phyloP scores from a whole-genome alignment of 768 basidiomycete genomes.

The Kwoniella sp. region DNA sequence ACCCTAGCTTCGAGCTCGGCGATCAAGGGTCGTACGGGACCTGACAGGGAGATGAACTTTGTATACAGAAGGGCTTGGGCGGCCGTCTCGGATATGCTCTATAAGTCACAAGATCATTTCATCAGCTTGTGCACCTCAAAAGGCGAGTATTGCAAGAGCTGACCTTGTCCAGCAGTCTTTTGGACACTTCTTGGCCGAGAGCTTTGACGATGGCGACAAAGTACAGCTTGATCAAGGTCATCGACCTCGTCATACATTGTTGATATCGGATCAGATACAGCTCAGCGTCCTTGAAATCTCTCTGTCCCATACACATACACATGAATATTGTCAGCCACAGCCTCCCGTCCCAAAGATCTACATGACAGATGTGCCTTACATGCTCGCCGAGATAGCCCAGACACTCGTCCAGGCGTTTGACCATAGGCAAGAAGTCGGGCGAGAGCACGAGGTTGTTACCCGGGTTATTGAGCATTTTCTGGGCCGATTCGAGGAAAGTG shows the following conservation, averaged over 20 bases:
- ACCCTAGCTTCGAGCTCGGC: slow-evolving; percentile 83
- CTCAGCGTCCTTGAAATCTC: slow-evolving; percentile 88
- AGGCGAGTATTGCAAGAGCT: slow-evolving; percentile 1
- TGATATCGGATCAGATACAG: slow-evolving; percentile 95
- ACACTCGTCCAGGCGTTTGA: slow-evolving; percentile 91
- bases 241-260: slow-evolving; percentile 95
- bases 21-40: slow-evolving; percentile 74
- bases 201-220: slow-evolving; percentile 83
- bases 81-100: slow-evolving; percentile 79
- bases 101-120: background rate
- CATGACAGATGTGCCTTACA: too few relatives aligned
- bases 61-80: slow-evolving; percentile 75
- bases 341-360: too few relatives aligned
- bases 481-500: slow-evolving; percentile 88
- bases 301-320: slow-evolving; percentile 59
- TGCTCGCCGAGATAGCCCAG: slow-evolving; percentile 85
- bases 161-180: slow-evolving; percentile 75
- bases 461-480: slow-evolving; percentile 89
- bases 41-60: slow-evolving; percentile 74
- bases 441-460: slow-evolving; percentile 88
- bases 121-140: background rate
- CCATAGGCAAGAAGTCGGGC: slow-evolving; percentile 91
- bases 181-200: slow-evolving; percentile 75
- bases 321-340: slow-evolving; percentile 1
- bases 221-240: slow-evolving; percentile 98